Base-by-base conservation (phyloP, 1,284 basidiomycete species). In the Tylopilus orsonianus region DNA sequence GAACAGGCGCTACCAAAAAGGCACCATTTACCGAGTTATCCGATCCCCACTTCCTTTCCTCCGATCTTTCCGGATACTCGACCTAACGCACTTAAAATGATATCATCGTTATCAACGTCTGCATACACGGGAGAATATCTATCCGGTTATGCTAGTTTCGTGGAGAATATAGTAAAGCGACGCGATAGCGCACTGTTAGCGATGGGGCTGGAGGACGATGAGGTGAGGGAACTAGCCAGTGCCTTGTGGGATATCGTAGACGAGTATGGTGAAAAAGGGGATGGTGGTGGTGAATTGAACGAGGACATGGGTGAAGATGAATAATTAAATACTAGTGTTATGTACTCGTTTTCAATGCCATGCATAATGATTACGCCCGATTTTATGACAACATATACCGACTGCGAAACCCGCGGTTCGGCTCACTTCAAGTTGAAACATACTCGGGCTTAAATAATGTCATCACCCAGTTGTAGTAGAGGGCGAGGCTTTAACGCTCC, bases 231-330 rank as follows among this genome's bases (percentile, higher is more conserved):
- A 41, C 59, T 83, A n/a, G 68, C 60, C 5, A 74, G 75, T 54
- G 72, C 74, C 35, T 57, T 83, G 23, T 80, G 80, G 79, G 71
- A 68, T 27, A 66, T 81, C 27, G 69, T 72, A 33, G 78, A 79
- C 55, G 73, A 67, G 40, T 74, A 72, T 56, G 62, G 58, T n/a
- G 72, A 64, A 24, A 65, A 58, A 7, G 55, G 48, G 20, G 52
- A 48, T 8, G 57, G 47, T 3, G 56, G 50, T n/a, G 51, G 34
- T 19, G 34, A 44, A 46, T 36, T 43, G 38, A 56, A 50, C 13
- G 67, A 61, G 14, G 54, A 54, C 10, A 42, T 59, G 41, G 66
- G 57, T 13, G 60, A 59, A 33, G 65, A 62, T 36, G 68, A 66
- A 29, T 57, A 54, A 27, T 27, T 27, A 27, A 10, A 27, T 27